Percentiles rank a stretch among this genome's conserved stretches.
Evolutionary conservation across 352 stramenopile genomes (phyloP).

Genomic region (Phytophthora tubulina): DNA sequence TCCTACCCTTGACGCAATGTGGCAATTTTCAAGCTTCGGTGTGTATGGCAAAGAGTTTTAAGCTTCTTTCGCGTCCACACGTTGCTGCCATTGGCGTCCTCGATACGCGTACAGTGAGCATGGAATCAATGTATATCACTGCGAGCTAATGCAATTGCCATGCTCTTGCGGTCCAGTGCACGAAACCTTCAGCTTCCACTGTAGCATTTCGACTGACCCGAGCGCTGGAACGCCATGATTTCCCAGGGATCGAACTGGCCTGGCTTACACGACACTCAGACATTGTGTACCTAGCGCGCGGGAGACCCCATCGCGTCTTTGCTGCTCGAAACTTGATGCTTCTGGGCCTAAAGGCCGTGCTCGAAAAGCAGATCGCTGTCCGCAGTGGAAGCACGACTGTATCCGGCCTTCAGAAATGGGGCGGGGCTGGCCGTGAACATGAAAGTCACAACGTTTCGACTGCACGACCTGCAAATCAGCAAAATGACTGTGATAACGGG

Average conservation of each 20-base stretch:
- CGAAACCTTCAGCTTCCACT: neutral
- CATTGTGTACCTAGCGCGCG: neutral
- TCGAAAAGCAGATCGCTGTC: conserved; percentile 12
- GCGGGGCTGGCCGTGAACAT: conserved; percentile 7
- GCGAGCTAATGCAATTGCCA: neutral
- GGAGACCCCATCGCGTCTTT: conserved; percentile 16
- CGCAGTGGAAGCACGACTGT: conserved; percentile 20
- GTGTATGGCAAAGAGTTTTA: conserved; percentile 2
- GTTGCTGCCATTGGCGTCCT: conserved; percentile 3
- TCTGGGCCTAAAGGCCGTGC: neutral
- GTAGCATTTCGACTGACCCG: conserved; percentile 6
- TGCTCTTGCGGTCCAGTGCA: neutral
- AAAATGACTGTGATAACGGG: neutral
- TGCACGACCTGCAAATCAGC: conserved; percentile 19
- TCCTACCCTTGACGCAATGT: conserved; percentile 36
- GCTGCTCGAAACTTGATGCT: conserved; percentile 3
- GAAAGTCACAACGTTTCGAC: neutral
- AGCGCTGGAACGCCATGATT: conserved; percentile 16
- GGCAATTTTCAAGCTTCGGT: conserved; percentile 15
- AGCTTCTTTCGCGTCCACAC: conserved; percentile 42
- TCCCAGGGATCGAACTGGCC: conserved; percentile 10
- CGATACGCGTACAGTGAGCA: neutral
- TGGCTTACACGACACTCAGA: neutral
- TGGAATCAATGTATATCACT: neutral
- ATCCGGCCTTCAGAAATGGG: conserved; percentile 38